These are phyloP conservation scores for Claviceps humidiphila DNA, from an alignment of 2,329 filamentous ascomycete species.

Conservation along the genomic window DNA sequence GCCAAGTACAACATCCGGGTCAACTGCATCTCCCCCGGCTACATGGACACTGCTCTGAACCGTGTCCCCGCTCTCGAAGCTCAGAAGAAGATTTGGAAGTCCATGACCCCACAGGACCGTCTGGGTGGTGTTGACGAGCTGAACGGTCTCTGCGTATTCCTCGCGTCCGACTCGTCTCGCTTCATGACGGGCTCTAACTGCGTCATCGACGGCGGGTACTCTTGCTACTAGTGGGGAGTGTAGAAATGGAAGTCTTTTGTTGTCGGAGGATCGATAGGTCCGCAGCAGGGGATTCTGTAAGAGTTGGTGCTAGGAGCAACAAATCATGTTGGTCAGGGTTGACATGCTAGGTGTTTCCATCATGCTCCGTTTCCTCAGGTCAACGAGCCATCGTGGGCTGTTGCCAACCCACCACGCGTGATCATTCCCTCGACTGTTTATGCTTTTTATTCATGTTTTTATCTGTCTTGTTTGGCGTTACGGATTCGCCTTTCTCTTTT, in stretches of 20 bases:
- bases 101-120: conserved; percentile 58
- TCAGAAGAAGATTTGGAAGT: conserved; percentile 72
- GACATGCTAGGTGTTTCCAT: neutral
- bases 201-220: conserved; percentile 59
- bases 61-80: conserved; percentile 64
- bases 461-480: neutral
- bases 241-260: too few relatives aligned
- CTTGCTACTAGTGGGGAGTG: conserved; percentile 36
- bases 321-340: too few relatives aligned
- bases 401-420: neutral
- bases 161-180: conserved; percentile 56
- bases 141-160: conserved; percentile 64
- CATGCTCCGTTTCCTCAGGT: neutral
- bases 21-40: conserved; percentile 74
- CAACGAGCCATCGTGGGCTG: neutral
- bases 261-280: too few relatives aligned
- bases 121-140: conserved; percentile 63
- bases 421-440: neutral
- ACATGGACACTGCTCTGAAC: conserved; percentile 78
- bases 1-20: conserved; percentile 68
- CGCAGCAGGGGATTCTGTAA: too few relatives aligned
- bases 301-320: too few relatives aligned
- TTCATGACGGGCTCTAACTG: conserved; percentile 72
- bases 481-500: neutral
- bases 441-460: neutral